Conservation (phyloP, 2,329 filamentous ascomycete species). For the Lachnellula arida region DNA sequence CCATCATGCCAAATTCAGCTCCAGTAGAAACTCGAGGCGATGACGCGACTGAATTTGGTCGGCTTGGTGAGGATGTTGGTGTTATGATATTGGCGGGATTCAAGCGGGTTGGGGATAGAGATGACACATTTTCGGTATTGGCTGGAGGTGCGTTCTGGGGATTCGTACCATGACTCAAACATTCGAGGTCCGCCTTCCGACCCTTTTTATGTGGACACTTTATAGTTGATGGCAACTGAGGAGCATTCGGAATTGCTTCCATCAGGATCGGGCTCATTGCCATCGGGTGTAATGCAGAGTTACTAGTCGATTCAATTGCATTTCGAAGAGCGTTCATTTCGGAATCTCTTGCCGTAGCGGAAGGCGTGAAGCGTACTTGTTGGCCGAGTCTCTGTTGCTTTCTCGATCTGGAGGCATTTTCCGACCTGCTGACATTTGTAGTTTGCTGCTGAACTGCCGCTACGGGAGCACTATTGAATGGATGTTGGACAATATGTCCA, state of each 20-base stretch:
- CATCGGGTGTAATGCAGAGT: constrained; percentile 15
- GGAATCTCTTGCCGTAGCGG: constrained; percentile 23
- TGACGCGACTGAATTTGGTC: neutral
- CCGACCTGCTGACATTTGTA: no score
- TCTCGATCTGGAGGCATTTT: neutral
- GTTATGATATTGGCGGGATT: neutral
- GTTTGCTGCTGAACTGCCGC: constrained; percentile 6
- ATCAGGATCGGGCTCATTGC: neutral
- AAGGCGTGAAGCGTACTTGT: constrained; percentile 24
- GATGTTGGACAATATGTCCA: constrained; percentile 27
- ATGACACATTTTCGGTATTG: constrained; percentile 1
- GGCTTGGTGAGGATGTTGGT: neutral
- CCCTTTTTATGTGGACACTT: constrained; percentile 14
- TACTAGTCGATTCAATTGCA: constrained; percentile 16
- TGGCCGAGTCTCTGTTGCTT: constrained; percentile 10
- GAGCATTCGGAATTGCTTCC: neutral
- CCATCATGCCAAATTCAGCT: neutral
- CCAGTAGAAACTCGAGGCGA: neutral
- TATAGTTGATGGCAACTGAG: neutral
- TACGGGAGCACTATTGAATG: constrained; percentile 24
- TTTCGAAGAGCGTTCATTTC: constrained; percentile 17
- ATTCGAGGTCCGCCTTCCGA: constrained; percentile 1
- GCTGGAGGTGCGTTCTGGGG: neutral
- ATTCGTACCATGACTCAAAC: neutral
- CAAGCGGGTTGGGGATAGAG: neutral